Evolutionary conservation across 2,329 filamentous ascomycete species (phyloP).

Genomic region (Metarhizium guizhouense): DNA sequence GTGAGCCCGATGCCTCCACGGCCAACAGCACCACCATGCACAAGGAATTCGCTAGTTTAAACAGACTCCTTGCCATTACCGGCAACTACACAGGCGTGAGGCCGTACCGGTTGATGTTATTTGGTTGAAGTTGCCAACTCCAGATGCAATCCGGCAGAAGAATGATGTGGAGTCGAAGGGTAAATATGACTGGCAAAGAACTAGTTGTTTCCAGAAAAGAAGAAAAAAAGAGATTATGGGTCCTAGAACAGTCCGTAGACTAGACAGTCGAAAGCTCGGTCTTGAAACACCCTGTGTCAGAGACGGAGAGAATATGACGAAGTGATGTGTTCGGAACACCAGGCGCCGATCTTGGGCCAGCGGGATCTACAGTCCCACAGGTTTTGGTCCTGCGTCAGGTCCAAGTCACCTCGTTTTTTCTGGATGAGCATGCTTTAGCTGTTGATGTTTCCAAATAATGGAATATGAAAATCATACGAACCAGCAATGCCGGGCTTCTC

Average conservation of each 20-base stretch:
- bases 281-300: background rate
- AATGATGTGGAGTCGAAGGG: background rate
- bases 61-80: constrained; percentile 1
- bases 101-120: background rate
- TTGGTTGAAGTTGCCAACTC: background rate
- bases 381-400: background rate
- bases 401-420: background rate
- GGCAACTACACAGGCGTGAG: background rate
- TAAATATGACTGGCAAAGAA: background rate
- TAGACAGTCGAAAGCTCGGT: background rate
- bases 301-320: background rate
- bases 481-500: background rate
- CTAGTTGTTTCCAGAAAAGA: background rate
- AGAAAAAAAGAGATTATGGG: background rate
- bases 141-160: background rate
- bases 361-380: background rate
- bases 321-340: background rate
- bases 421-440: background rate
- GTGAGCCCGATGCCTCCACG: constrained; percentile 14
- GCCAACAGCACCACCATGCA: constrained; percentile 14
- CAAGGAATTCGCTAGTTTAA: constrained; percentile 5
- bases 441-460: background rate
- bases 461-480: background rate
- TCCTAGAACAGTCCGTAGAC: background rate
- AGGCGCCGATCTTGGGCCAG: background rate